Base-by-base conservation (phyloP, 31 red algal species). In the Asparagopsis taxiformis region DNA sequence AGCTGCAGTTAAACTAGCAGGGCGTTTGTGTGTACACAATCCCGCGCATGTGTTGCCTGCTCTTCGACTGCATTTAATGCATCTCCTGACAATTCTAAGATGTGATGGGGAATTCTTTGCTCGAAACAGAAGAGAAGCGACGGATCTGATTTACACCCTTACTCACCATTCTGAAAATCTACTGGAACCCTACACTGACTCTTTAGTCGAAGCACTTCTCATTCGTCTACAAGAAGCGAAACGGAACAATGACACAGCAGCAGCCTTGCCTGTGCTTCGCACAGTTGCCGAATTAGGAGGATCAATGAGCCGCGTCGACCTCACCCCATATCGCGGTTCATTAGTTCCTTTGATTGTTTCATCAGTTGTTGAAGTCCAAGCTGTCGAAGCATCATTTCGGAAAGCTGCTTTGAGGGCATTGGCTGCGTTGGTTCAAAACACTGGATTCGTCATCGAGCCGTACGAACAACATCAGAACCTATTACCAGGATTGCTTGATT, bases 11-110 rank as follows among this genome's bases (percentile, higher is more conserved):
- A 60, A 66, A 19, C 56, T 98, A 0, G 81, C 74, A 1, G 70
- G 85, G 11, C 68, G 82, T 5, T 80, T 94, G 19, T 70, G 78
- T 66, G 44, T 51, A 34, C 46, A 56, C 16, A 94, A 98, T 62
- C 90, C 95, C 22, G 95, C 95, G 0, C 39, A 74, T 21, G 56
- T 90, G 11, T 46, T 94, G 23, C 95, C 95, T n/a, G 85, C 76
- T 20, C 46, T 98, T 31, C 64, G 95, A 63, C 46, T 56, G 13
- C 51, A 89, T 16, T 72, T 98, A 8, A 37, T 87, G 60, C 65
- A 90, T 50, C 19, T 98, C 25, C n/a, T n/a, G n/a, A n/a, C n/a
- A n/a, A n/a, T n/a, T n/a, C n/a, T n/a, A n/a, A n/a, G n/a, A n/a
- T n/a, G 33, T 93, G 78, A 86, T 33, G 85, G 95, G 0, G 67